phyloP scores from a whole-genome alignment of 192 early-diverging fungal species.

The Rhizoclosmatium sp. region DNA sequence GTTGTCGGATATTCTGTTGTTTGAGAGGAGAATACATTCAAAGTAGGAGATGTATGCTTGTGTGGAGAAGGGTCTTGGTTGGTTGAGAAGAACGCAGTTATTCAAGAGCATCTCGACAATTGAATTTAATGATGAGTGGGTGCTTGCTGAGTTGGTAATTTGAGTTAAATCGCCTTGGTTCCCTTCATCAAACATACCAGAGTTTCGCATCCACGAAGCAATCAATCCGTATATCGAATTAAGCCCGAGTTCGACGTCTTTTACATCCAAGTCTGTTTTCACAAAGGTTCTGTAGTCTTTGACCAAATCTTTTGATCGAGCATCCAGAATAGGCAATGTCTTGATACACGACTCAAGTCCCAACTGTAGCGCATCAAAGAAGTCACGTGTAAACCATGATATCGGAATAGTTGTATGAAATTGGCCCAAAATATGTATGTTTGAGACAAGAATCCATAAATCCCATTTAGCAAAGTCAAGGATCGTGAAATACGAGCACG shows the following conservation, averaged over 20 bases:
- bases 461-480: background rate
- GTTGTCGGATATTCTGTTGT: background rate
- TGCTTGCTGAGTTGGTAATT: no score
- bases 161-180: no score
- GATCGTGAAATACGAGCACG: constrained; percentile 15
- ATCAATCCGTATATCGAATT: background rate
- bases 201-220: background rate
- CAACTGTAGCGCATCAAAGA: constrained; percentile 1
- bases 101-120: background rate
- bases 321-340: background rate
- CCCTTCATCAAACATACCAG: background rate
- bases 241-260: background rate
- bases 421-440: background rate
- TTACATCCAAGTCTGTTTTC: background rate
- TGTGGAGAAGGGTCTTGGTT: background rate
- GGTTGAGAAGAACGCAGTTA: background rate
- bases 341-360: background rate
- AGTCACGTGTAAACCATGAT: constrained; percentile 11
- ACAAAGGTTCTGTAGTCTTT: background rate
- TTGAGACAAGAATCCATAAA: background rate
- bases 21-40: background rate
- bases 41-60: background rate
- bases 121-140: background rate
- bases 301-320: background rate
- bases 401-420: constrained; percentile 4